phyloP scores from a whole-genome alignment of 371 early-diverging fungal species.

The Rhizopus stolonifer region DNA sequence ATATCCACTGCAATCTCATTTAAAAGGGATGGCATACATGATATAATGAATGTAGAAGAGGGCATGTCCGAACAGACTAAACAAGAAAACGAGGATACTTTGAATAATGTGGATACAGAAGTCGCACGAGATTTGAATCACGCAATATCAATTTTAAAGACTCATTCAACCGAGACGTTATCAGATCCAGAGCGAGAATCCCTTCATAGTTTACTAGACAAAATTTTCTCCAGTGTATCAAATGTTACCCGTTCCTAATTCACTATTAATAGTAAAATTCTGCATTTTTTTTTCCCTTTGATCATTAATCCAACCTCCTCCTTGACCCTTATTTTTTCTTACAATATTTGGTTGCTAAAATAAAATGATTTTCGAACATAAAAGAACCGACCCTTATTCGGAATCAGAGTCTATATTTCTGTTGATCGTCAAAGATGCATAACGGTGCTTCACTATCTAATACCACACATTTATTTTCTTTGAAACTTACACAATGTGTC shows the following conservation, averaged over 20 bases:
- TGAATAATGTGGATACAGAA: background rate
- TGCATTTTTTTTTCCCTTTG: too few relatives aligned
- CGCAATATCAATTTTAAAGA: background rate
- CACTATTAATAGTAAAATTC: too few relatives aligned
- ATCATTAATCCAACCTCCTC: too few relatives aligned
- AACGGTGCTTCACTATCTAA: conserved; percentile 80
- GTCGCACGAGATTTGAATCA: background rate
- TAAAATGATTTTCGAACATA: conserved; percentile 68
- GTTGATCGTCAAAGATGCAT: conserved; percentile 85
- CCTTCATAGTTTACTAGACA: background rate
- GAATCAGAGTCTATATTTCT: conserved; percentile 85
- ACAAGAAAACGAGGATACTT: background rate
- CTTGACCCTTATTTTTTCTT: too few relatives aligned
- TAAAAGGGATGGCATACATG: conserved; percentile 1
- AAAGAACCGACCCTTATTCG: conserved; percentile 63
- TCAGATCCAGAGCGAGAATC: background rate
- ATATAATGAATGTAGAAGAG: conserved; percentile 12
- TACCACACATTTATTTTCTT: background rate
- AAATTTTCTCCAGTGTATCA: background rate
- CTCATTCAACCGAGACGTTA: background rate
- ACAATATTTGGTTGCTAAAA: too few relatives aligned
- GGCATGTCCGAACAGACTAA: background rate
- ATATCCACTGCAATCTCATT: conserved; percentile 8
- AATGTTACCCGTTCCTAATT: conserved; percentile 18
- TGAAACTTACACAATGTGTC: background rate